phyloP scores from a whole-genome alignment of 148 eudicot genomes.

The Pouteria glomerata region DNA sequence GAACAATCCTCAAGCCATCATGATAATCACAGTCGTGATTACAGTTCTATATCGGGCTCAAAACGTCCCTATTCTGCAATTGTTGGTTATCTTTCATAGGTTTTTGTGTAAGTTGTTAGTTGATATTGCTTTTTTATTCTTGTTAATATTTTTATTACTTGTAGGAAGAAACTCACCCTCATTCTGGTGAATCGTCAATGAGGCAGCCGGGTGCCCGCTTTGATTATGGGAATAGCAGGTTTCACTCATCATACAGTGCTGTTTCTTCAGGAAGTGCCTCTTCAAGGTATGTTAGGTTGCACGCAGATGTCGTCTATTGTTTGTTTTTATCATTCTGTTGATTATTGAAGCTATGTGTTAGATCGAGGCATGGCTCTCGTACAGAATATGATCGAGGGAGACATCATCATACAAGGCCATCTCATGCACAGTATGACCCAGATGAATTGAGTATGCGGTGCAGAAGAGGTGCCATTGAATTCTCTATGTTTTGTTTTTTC shows the following conservation, averaged over 20 bases:
- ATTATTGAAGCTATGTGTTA: not conserved
- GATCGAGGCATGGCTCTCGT: conserved; percentile 1
- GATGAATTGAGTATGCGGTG: not conserved
- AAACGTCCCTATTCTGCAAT: not conserved
- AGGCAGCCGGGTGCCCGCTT: not conserved
- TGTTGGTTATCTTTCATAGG: not conserved
- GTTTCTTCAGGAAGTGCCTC: not conserved
- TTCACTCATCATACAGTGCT: not conserved
- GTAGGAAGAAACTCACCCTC: conserved; percentile 1
- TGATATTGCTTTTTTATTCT: not conserved
- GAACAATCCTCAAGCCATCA: not conserved
- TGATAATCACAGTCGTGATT: not conserved
- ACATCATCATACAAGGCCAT: not conserved
- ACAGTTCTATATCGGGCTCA: not conserved
- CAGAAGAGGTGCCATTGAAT: not conserved
- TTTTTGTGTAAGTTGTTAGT: not conserved
- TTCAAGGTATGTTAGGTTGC: not conserved
- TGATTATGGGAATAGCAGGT: not conserved
- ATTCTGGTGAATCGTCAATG: not conserved
- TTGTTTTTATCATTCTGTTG: not conserved
- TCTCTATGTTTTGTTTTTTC: no score
- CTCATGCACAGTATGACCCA: not conserved
- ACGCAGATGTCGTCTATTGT: not conserved
- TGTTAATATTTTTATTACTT: not conserved
- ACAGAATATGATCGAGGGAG: not conserved